A percentile compares a stretch with the other conserved stretches of the same genome.
Evolutionary conservation across 139 green algal species (phyloP).

Genomic region (Bryopsis sp.): DNA sequence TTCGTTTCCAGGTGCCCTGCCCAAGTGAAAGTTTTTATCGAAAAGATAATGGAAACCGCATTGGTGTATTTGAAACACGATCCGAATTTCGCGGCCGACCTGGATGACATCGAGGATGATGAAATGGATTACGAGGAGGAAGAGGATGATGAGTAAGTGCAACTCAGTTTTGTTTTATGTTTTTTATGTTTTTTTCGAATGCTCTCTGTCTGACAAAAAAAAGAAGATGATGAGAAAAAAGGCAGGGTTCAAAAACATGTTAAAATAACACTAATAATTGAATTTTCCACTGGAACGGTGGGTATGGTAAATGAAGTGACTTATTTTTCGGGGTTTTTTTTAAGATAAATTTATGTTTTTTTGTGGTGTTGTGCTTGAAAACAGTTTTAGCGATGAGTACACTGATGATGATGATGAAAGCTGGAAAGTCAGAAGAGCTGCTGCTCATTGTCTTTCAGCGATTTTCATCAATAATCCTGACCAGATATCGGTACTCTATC

Average conservation of each 20-base stretch:
- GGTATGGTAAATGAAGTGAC: too few relatives aligned
- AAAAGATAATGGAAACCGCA: slow-evolving; percentile 27
- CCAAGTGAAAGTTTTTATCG: slow-evolving; percentile 35
- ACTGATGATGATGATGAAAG: slow-evolving; percentile 90
- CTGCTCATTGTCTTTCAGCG: slow-evolving; percentile 23
- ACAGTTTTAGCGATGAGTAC: slow-evolving; percentile 68
- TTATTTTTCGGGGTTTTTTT: too few relatives aligned
- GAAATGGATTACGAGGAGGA: slow-evolving; percentile 19
- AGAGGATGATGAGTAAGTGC: slow-evolving; percentile 26
- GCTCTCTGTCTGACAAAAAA: slow-evolving; percentile 1
- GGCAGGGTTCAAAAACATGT: too few relatives aligned
- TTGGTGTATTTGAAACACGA: slow-evolving; percentile 70
- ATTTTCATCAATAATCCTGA: slow-evolving; percentile 29
- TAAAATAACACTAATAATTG: too few relatives aligned
- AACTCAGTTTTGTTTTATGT: too few relatives aligned
- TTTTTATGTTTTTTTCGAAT: too few relatives aligned
- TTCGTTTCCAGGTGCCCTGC: slow-evolving; percentile 63
- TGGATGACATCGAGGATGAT: slow-evolving; percentile 56
- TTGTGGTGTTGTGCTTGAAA: too few relatives aligned
- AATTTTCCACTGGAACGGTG: too few relatives aligned
- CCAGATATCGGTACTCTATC: slow-evolving; percentile 32
- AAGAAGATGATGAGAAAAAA: slow-evolving; percentile 24
- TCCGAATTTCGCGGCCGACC: slow-evolving; percentile 83
- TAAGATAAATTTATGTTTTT: too few relatives aligned
- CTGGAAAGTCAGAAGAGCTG: slow-evolving; percentile 81